Evolutionary conservation across 73 alveolate genomes (phyloP), one percentile per base, ranked within the genome.

Genomic region (Durusdinium trenchii): DNA sequence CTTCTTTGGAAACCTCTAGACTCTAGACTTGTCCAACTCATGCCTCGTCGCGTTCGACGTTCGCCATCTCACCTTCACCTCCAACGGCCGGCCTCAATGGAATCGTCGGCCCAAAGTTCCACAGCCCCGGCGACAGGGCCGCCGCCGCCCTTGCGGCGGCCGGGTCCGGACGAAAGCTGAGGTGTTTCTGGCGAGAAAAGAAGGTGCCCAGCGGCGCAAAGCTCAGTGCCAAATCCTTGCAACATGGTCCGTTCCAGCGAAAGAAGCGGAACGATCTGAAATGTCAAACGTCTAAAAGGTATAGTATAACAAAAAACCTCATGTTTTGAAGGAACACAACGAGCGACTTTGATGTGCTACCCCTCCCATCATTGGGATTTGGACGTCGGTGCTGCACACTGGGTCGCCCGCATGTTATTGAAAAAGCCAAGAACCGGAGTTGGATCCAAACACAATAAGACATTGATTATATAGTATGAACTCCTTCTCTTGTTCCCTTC

Each of bases 71-170:
- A n/a, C n/a, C n/a, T n/a, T n/a, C n/a, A n/a, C n/a, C n/a, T n/a
- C n/a, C n/a, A n/a, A n/a, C n/a, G n/a, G n/a, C n/a, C n/a, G 71
- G 46, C 91, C 94, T 48, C 94, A 84, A 84, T 38, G 94, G 94
- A 35, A 84, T 51, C 71, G 94, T 84, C 51, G 94, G 76, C 40
- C 94, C 94, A 51, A 84, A 84, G 51, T 81, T 81, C 50, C 71
- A 30, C 35, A 81, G 47, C 52, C 40, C 84, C 32, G 47, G 14
- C 10, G 47, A 35, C 30, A 47, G 32, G n/a, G 10, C 50, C 0
- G 91, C 48, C 71, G 7, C 71, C 48, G 20, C 32, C n/a, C n/a
- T n/a, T n/a, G n/a, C n/a, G n/a, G n/a, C n/a, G n/a, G n/a, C n/a
- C n/a, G n/a, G n/a, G n/a, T n/a, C n/a, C 12, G 35, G 38, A 30